Base-by-base conservation (phyloP, 495 filamentous ascomycete species). In the Penicillium bovifimosum region DNA sequence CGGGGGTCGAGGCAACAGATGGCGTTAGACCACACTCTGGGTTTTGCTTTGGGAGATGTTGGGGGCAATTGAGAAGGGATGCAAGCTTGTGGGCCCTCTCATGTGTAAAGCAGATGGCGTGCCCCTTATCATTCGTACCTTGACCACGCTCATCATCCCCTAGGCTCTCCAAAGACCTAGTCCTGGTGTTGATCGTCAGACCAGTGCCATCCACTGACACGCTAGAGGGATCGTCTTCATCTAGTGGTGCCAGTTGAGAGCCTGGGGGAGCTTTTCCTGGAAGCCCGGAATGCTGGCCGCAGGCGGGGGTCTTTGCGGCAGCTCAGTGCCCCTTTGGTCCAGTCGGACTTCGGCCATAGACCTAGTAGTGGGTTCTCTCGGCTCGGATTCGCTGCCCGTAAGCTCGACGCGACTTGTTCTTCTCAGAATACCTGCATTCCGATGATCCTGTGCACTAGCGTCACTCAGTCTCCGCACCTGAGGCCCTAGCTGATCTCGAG, bases 401-500 rank as follows among this genome's bases (percentile, higher is more conserved):
- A 69, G 68, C 45, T 73, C 66, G 52, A 70, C 61, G 42, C 65
- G 65, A 68, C 71, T 75, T 51, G 72, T 60, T 58, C 41, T 63
- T 47, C 61, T 67, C 33, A 66, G 67, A 67, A 70, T 71, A 56
- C 68, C 65, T 55, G 67, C 72, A 76, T 74, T 75, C 72, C 69
- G 54, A 51, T 63, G 44, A 60, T 51, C 63, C 61, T 65, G 67
- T 58, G 59, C 63, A 32, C 55, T 61, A 41, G 41, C 58, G 33
- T 59, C 53, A 46, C 62, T 59, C 32, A 28, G 39, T 41, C 35
- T 52, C 16, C 51, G 33, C 27, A 64, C 53, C 42, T 58, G 56
- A 47, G 54, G 54, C 28, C 55, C 26, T 32, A 52, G 50, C 24
- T 49, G 52, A 34, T 18, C 35, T 26, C 40, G 24, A 4, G 31